A percentile compares a stretch with the other conserved stretches of the same genome.
Conservation (phyloP, 257 asterid species). For the Fraxinus americana region DNA sequence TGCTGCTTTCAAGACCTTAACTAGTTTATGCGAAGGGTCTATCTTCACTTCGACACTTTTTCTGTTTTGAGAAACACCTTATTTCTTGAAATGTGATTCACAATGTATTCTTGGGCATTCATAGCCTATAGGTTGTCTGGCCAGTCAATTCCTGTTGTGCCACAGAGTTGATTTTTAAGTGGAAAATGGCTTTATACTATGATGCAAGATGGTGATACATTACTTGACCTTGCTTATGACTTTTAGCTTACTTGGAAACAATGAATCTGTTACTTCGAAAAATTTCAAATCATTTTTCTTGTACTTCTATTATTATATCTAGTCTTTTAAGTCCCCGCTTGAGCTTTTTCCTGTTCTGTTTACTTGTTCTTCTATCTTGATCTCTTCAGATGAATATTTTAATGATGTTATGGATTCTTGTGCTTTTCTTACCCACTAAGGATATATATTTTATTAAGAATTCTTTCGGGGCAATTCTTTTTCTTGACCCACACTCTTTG, state of each 20-base stretch:
- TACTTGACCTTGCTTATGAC: not conserved
- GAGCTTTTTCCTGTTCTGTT: not conserved
- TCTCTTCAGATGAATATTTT: not conserved
- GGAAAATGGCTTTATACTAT: not conserved
- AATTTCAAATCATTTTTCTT: not conserved
- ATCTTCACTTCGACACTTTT: not conserved
- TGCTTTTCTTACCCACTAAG: not conserved
- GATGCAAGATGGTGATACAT: not conserved
- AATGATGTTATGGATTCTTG: not conserved
- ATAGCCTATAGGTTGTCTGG: not conserved
- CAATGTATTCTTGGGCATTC: not conserved
- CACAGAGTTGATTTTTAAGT: not conserved
- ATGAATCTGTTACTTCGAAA: not conserved
- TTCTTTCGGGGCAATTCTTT: not conserved
- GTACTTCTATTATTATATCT: not conserved
- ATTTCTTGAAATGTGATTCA: not conserved
- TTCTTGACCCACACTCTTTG: not conserved
- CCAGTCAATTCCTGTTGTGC: not conserved
- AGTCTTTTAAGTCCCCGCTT: not conserved
- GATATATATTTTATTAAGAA: not conserved
- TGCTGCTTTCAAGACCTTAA: not conserved
- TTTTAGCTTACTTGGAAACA: not conserved
- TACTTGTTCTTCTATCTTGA: not conserved
- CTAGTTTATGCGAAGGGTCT: not conserved
- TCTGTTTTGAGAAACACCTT: not conserved